Base-by-base conservation (phyloP, 2,329 filamentous ascomycete genomes). In the Ophiocordyceps sinensis region DNA sequence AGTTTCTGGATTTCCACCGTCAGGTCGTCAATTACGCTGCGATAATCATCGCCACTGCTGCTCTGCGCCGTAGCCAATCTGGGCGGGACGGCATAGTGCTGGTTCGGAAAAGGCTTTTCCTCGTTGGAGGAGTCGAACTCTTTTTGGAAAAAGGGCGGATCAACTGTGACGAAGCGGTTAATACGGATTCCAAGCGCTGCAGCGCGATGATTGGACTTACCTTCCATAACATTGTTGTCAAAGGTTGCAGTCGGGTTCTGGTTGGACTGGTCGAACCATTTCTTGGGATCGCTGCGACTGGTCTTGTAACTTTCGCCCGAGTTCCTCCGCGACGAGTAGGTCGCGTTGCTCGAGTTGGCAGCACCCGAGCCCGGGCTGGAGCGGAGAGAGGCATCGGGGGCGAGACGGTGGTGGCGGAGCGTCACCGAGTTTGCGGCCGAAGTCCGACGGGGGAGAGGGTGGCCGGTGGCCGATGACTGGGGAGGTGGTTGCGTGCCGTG, bases 1-100 rank as follows among this genome's bases (percentile, higher is more conserved):
- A 93, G 58, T 40, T 77, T 79, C 56, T 85, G 84, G 55, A 91
- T 93, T 54, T 87, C 82, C 23, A 94, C 67, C 0, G 85, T 94
- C 44, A 94, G 60, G 54, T 94, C 86, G 51, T 94, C 85, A 38
- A 94, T 93, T 14, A 94, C 84, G 48, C 82, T 82, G 37, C 85
- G 71, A 45, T 78, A 88, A 42, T 88, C 85, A 43, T 84, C 83
- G 26, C 74, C 77, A 39, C 78, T 80, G 53, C 75, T 84, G 53
- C 62, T 74, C 17, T 59, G 73, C 3, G 62, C 61, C 31, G 55
- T 43, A 0, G 53, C 51, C 4, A 59, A 58, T 8, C 57, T 58
- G 0, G 61, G 48, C 0, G 50, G 55, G 3, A 34, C 49, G 15
- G 45, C 50, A 38, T 46, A 46, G 28, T 54, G 44, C 47, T 48